A percentile compares a stretch with the other conserved stretches of the same genome.
Evolutionary conservation across 23 red algal species (phyloP).

Genomic region (Gracilariopsis chorda): DNA sequence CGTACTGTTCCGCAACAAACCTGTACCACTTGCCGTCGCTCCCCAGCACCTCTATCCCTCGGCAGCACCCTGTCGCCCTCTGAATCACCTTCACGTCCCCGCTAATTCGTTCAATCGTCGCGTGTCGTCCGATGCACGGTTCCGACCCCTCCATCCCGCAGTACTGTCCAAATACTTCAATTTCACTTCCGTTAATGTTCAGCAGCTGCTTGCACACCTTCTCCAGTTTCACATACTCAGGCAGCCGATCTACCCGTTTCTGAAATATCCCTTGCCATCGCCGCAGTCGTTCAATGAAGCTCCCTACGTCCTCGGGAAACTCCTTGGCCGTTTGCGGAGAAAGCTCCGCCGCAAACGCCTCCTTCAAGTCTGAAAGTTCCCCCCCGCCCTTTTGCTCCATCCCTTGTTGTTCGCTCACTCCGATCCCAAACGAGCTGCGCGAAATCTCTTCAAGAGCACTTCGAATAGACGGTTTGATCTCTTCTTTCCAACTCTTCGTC

Average conservation of each 20-base stretch:
- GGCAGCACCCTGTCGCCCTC: constrained; percentile 25
- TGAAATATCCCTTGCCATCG: constrained; percentile 92
- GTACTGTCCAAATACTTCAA: constrained; percentile 92
- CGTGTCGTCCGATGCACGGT: constrained; percentile 54
- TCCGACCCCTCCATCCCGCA: constrained; percentile 51
- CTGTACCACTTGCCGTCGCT: constrained; percentile 73
- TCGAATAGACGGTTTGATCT: constrained; percentile 63
- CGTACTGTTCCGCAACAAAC: constrained; percentile 85
- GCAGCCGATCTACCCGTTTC: constrained; percentile 77
- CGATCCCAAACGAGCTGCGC: constrained; percentile 88
- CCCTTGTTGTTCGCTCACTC: not conserved
- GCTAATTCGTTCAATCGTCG: constrained; percentile 78
- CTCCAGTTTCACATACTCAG: constrained; percentile 71
- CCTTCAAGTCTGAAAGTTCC: constrained; percentile 79
- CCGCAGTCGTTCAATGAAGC: constrained; percentile 81
- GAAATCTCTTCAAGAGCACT: constrained; percentile 89
- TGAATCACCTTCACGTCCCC: constrained; percentile 72
- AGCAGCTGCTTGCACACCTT: constrained; percentile 71
- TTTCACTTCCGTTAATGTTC: constrained; percentile 63
- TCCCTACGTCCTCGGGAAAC: constrained; percentile 88
- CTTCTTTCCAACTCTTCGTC: constrained; percentile 46
- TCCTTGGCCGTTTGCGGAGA: constrained; percentile 89
- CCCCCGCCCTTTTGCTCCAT: constrained; percentile 30
- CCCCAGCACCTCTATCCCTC: constrained; percentile 73
- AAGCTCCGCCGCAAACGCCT: constrained; percentile 91